Conservation (phyloP, 2,329 filamentous ascomycete genomes). For the Colletotrichum paranaense region DNA sequence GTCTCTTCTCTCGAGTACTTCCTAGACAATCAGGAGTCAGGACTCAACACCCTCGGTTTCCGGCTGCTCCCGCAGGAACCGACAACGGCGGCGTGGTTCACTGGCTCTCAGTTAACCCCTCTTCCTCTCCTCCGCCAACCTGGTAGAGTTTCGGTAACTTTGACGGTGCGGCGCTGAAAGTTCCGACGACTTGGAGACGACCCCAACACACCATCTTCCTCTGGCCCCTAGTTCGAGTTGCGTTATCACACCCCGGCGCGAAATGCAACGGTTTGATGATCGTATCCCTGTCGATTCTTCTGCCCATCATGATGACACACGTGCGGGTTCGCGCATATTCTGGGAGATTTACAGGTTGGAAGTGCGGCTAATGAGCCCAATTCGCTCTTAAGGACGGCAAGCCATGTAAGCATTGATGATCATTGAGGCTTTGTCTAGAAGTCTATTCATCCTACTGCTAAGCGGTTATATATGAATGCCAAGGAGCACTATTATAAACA, state of each 20-base stretch:
- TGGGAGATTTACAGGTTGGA: neutral
- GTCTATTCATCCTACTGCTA: neutral
- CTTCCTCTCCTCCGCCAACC: neutral
- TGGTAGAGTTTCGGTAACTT: neutral
- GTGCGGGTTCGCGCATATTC: neutral
- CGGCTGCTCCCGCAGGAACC: neutral
- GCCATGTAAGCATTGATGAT: neutral
- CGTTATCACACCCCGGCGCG: slow-evolving; percentile 2
- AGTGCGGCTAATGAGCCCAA: neutral
- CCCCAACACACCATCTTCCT: slow-evolving; percentile 9
- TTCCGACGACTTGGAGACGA: slow-evolving; percentile 6
- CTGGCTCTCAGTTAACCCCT: neutral
- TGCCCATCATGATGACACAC: neutral
- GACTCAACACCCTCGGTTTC: neutral
- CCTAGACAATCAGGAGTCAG: no score
- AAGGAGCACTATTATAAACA: neutral
- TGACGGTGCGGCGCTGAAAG: neutral
- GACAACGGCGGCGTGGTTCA: neutral
- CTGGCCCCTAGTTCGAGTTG: neutral
- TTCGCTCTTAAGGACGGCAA: neutral
- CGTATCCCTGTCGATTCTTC: slow-evolving; percentile 2
- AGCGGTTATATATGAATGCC: neutral
- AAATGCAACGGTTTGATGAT: neutral
- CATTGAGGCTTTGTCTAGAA: neutral
- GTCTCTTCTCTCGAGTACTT: neutral